Evolutionary conservation across 1,139 yeast species (phyloP), one percentile per base, ranked within the genome.

Genomic region (Sugiyamaella xylanicola): DNA sequence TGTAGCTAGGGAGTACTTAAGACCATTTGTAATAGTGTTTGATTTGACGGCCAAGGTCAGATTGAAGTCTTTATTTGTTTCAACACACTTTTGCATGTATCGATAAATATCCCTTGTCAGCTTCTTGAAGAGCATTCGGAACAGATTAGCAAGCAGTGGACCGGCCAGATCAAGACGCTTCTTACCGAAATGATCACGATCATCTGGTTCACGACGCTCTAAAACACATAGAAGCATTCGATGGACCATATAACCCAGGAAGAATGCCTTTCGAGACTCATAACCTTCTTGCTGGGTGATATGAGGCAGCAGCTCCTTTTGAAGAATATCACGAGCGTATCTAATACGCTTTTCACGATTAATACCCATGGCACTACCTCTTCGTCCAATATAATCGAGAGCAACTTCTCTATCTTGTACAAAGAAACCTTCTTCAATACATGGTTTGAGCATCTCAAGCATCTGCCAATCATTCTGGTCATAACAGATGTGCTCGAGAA

Each of bases 391-490:
- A 73, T 86, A 93, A 78, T 93, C 99, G 63, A 93, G 82, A 0
- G 99, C 99, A 54, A 95, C 96, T 76, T 93, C 99, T 70, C 96
- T 86, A 71, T 95, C 98, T 76, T 95, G 99, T 60, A 95, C 92
- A 51, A 93, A 95, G 73, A 93, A 95, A 56, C 97, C 99, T 77
- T 95, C 99, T 74, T 95, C 99, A 61, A 95, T 96, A 82, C 99
- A 93, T 3, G 99, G 99, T 72, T 93, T 95, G 69, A 95, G 81
- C 95, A 93, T 90, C 76, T 95, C 99, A 74, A 93, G 82, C 99
- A 95, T 95, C 75, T 93, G 99, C 97, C 98, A 92, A 77, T 93
- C 99, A 65, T 87, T 88, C 57, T 92, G 92, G 73, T 93, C 99
- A 72, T 92, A 95, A 77, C 99, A 95, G 58, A 93, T 93, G 73